Conservation (phyloP, 805 yeast species). For the Wickerhamiella azymoides region DNA sequence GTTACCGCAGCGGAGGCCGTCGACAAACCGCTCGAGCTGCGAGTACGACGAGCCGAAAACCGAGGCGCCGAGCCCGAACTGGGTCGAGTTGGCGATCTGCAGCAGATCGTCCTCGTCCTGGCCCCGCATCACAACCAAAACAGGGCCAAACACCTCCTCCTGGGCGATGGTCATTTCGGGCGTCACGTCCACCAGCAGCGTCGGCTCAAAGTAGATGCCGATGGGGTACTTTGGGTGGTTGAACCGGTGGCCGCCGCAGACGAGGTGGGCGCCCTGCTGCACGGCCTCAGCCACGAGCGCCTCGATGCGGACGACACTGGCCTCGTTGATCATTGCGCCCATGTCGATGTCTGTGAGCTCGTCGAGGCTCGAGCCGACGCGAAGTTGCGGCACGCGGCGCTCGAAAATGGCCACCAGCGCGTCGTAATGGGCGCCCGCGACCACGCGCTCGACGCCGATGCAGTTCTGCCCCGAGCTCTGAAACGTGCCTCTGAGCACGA, state of each 20-base stretch:
- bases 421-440: conserved; percentile 61
- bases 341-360: conserved; percentile 81
- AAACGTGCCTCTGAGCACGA: conserved; percentile 86
- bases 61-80: conserved; percentile 84
- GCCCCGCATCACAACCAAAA: conserved; percentile 68
- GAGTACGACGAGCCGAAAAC: conserved; percentile 59
- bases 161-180: conserved; percentile 66
- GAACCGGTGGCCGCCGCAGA: conserved; percentile 70
- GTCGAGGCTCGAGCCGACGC: conserved; percentile 86
- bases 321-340: conserved; percentile 87
- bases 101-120: conserved; percentile 51
- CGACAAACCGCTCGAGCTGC: conserved; percentile 49
- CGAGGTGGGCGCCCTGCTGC: conserved; percentile 59
- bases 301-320: conserved; percentile 58
- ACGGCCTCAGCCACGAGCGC: conserved; percentile 60
- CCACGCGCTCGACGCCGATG: conserved; percentile 90
- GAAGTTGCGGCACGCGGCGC: conserved; percentile 42
- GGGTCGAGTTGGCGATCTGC: conserved; percentile 65
- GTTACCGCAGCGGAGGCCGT: conserved; percentile 63
- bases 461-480: conserved; percentile 98
- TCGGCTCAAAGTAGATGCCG: conserved; percentile 89
- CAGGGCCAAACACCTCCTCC: conserved; percentile 91
- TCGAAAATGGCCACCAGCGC: conserved; percentile 42
- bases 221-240: conserved; percentile 87
- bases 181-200: conserved; percentile 71